phyloP scores from a whole-genome alignment of 2,329 filamentous ascomycete species.

The Colletotrichum echinochloae region DNA sequence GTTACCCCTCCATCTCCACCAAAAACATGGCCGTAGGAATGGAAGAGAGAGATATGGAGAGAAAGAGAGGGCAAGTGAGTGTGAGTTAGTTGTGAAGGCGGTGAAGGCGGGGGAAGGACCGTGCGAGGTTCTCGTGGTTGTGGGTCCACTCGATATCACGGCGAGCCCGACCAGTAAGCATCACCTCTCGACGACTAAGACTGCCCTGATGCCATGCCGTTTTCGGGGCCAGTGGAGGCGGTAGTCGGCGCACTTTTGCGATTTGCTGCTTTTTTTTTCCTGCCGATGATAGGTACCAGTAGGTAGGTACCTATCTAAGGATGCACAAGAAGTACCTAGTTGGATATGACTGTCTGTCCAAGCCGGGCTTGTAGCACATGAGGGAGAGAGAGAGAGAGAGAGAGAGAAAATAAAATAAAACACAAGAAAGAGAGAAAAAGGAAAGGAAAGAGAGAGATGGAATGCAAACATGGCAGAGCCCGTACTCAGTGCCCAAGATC shows the following conservation, averaged over 20 bases:
- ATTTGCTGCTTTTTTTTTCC: slow-evolving; percentile 21
- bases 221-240: slow-evolving; percentile 33
- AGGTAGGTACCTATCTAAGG: not conserved
- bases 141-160: not conserved
- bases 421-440: too few species aligned
- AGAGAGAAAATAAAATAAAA: too few species aligned
- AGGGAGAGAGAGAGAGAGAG: too few species aligned
- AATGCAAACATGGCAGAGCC: slow-evolving; percentile 1
- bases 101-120: slow-evolving; percentile 13
- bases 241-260: slow-evolving; percentile 36
- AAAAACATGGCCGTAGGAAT: not conserved
- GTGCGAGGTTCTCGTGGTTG: not conserved
- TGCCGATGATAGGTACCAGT: slow-evolving; percentile 22
- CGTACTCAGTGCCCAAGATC: not conserved
- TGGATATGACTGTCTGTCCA: not conserved
- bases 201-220: slow-evolving; percentile 40
- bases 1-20: not conserved
- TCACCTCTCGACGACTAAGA: not conserved
- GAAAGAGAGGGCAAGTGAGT: not conserved
- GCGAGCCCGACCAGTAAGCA: slow-evolving; percentile 14
- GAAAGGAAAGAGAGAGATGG: not conserved
- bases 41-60: not conserved
- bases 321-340: too few species aligned
- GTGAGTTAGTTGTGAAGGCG: slow-evolving; percentile 20
- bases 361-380: too few species aligned